phyloP scores from a whole-genome alignment of 805 yeast genomes.

The Metschnikowia amazonensis region DNA sequence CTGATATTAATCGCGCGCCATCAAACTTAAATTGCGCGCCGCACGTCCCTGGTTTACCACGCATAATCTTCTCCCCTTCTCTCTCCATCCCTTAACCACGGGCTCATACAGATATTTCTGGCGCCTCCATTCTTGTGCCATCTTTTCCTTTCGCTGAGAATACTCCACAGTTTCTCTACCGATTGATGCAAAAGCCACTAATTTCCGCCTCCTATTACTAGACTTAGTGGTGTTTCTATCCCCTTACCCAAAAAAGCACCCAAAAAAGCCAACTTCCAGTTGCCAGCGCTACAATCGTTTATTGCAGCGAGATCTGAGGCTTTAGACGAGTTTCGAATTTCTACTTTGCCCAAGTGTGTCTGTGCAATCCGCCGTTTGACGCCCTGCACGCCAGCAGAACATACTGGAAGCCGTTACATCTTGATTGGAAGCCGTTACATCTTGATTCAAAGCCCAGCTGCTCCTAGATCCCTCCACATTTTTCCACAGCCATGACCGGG shows the following conservation, averaged over 20 bases:
- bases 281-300: too few relatives aligned
- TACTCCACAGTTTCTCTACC: neutral
- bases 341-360: too few relatives aligned
- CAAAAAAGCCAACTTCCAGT: too few relatives aligned
- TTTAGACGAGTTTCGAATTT: too few relatives aligned
- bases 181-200: neutral
- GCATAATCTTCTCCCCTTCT: slow-evolving; percentile 5
- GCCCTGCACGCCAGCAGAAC: too few relatives aligned
- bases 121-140: neutral
- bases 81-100: neutral
- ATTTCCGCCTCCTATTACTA: neutral
- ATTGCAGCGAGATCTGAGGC: too few relatives aligned
- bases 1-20: too few relatives aligned
- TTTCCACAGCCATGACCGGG: neutral
- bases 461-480: neutral
- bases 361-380: too few relatives aligned
- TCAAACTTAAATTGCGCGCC: neutral
- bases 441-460: too few relatives aligned
- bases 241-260: neutral
- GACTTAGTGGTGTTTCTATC: neutral
- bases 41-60: slow-evolving; percentile 1
- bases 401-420: too few relatives aligned
- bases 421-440: too few relatives aligned
- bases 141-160: too few relatives aligned
- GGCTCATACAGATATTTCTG: neutral